phyloP scores from a whole-genome alignment of 495 filamentous ascomycete genomes.

The Penicillium simplicissimum region DNA sequence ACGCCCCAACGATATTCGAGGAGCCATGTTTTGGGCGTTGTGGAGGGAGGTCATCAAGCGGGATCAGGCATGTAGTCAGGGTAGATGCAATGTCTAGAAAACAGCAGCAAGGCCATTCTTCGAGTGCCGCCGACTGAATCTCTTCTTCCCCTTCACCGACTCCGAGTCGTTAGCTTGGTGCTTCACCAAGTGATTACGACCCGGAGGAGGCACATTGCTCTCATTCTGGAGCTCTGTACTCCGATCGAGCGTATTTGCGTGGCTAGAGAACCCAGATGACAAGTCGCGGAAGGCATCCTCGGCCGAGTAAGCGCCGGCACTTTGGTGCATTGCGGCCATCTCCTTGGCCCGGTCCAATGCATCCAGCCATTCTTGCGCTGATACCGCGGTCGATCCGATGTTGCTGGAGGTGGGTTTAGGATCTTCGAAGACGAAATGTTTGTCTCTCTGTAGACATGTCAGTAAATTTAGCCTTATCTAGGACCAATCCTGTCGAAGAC shows the following conservation, averaged over 20 bases:
- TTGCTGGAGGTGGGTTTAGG: constrained; percentile 62
- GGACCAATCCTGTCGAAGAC: constrained; percentile 30
- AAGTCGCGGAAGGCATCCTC: constrained; percentile 73
- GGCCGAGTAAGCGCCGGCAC: constrained; percentile 63
- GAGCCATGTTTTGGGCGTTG: not conserved
- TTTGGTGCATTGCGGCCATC: constrained; percentile 70
- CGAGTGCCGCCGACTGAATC: constrained; percentile 86
- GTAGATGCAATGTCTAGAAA: constrained; percentile 49
- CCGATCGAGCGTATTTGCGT: constrained; percentile 71
- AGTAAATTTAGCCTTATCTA: constrained; percentile 13
- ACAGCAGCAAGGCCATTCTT: constrained; percentile 86
- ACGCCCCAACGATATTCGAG: not conserved
- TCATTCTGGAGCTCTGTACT: constrained; percentile 44
- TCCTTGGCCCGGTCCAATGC: constrained; percentile 79
- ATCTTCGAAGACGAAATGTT: constrained; percentile 93
- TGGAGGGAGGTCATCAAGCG: not conserved
- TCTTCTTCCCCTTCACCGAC: constrained; percentile 64
- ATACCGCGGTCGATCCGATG: constrained; percentile 45
- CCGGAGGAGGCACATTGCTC: constrained; percentile 27
- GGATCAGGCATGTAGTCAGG: not conserved
- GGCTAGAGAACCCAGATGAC: constrained; percentile 70
- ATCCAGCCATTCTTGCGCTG: constrained; percentile 85
- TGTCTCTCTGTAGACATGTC: constrained; percentile 63
- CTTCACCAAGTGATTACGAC: constrained; percentile 51
- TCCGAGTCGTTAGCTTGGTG: constrained; percentile 53